Conservation (phyloP, 1,139 yeast genomes). For the Arxiozyma heterogenica region DNA sequence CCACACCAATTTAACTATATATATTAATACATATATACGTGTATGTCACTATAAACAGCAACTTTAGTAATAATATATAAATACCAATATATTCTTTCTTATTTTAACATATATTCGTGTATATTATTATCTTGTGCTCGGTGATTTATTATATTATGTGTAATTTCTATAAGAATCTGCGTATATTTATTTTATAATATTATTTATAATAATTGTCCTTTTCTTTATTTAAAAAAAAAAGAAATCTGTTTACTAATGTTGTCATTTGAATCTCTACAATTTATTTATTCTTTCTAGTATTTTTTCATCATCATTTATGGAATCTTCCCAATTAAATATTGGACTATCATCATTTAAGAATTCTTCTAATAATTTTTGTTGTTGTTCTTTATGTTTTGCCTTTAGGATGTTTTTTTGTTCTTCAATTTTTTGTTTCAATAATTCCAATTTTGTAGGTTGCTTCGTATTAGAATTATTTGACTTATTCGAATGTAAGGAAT, state of each 20-base stretch:
- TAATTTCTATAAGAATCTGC: no score
- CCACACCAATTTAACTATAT: background rate
- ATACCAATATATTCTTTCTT: background rate
- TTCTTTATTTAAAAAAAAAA: no score
- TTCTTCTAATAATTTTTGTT: slow-evolving; percentile 21
- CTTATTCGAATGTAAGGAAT: no score
- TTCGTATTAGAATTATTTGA: background rate
- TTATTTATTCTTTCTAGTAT: slow-evolving; percentile 5
- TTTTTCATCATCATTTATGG: slow-evolving; percentile 15
- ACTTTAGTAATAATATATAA: no score
- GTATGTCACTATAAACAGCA: no score
- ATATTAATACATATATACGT: background rate
- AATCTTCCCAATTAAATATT: slow-evolving; percentile 23
- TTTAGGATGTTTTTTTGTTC: slow-evolving; percentile 23
- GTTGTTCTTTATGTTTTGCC: slow-evolving; percentile 22
- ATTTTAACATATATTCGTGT: background rate
- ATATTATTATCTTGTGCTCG: no score
- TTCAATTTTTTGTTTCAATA: slow-evolving; percentile 25
- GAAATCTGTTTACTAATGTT: background rate
- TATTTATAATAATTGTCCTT: no score
- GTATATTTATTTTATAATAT: no score
- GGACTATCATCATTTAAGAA: slow-evolving; percentile 23
- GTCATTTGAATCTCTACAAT: background rate
- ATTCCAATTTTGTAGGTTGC: slow-evolving; percentile 7
- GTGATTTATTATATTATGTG: no score